Evolutionary conservation across 441 rosid genomes (phyloP).

Genomic region (Biscutella auriculata): DNA sequence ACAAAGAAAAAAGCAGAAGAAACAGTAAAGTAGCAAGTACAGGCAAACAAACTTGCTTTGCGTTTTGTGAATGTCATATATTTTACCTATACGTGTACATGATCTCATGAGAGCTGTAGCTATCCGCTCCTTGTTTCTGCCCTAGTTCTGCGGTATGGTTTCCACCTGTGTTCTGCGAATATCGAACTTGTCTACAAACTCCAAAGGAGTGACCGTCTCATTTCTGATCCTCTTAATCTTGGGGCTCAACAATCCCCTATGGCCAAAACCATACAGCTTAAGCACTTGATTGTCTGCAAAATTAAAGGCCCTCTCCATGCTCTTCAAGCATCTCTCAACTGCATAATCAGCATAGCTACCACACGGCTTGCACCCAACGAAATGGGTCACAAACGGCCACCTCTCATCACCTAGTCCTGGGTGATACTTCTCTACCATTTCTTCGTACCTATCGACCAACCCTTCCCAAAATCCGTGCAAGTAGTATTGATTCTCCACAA

Average conservation of each 20-base stretch:
- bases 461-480: slow-evolving; percentile 97
- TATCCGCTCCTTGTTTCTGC: slow-evolving; percentile 2
- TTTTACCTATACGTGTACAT: slow-evolving; percentile 17
- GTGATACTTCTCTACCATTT: slow-evolving; percentile 91
- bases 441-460: slow-evolving; percentile 88
- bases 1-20: not conserved
- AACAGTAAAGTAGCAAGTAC: slow-evolving; percentile 17
- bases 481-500: slow-evolving; percentile 83
- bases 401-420: slow-evolving; percentile 93
- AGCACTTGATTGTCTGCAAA: slow-evolving; percentile 96
- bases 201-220: slow-evolving; percentile 73
- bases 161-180: slow-evolving; percentile 47
- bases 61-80: slow-evolving; percentile 21
- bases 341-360: slow-evolving; percentile 97
- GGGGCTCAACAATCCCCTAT: slow-evolving; percentile 75
- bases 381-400: slow-evolving; percentile 98
- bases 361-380: slow-evolving; percentile 96
- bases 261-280: slow-evolving; percentile 75
- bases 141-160: slow-evolving; percentile 17
- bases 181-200: slow-evolving; percentile 68
- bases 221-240: slow-evolving; percentile 85
- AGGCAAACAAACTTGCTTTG: slow-evolving; percentile 27
- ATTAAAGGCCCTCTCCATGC: slow-evolving; percentile 96
- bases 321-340: slow-evolving; percentile 72
- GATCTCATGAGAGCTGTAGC: slow-evolving; percentile 1